Evolutionary conservation across 1,284 basidiomycete species (phyloP), one percentile per base, ranked within the genome.

Genomic region (Trametes sp.): DNA sequence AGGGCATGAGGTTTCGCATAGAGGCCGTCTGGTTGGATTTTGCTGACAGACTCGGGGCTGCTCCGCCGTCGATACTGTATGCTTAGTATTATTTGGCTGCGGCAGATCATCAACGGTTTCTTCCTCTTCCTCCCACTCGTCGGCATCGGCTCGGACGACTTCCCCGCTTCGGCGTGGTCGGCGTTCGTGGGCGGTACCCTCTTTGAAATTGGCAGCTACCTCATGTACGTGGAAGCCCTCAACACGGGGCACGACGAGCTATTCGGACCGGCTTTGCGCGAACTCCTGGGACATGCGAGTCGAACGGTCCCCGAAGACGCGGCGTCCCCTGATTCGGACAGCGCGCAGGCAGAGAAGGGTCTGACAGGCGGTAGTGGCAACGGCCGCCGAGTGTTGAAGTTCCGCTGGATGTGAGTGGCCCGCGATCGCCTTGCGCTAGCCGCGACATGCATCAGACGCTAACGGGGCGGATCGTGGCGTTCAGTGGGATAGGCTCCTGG

Each of bases 61-160:
- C n/a, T n/a, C n/a, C n/a, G n/a, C n/a, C n/a, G n/a, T n/a, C n/a
- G n/a, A n/a, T n/a, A n/a, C n/a, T n/a, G n/a, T n/a, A n/a, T n/a
- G n/a, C n/a, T n/a, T n/a, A n/a, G n/a, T n/a, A n/a, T n/a, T n/a
- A n/a, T n/a, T n/a, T 21, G 23, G 31, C 29, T 49, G 36, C 23
- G 48, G 67, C 23, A 73, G 85, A 81, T 86, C n/a, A 73, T 84
- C 36, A 87, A 87, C 69, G 86, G 84, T 14, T 86, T 86, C 67
- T 71, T 81, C 41, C 78, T 81, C 5, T 85, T 83, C 68, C 78
- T 86, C 1, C 86, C 86, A 0, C 74, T 82, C 52, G 69, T 81
- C 9, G 70, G 77, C 57, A 70, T 78, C n/a, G 60, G 69, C n/a
- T 68, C 76, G 23, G 62, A 75, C 26, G 24, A 74, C 54, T 71